Evolutionary conservation across 371 early-diverging fungal genomes (phyloP).

Genomic region (Circinella minor): DNA sequence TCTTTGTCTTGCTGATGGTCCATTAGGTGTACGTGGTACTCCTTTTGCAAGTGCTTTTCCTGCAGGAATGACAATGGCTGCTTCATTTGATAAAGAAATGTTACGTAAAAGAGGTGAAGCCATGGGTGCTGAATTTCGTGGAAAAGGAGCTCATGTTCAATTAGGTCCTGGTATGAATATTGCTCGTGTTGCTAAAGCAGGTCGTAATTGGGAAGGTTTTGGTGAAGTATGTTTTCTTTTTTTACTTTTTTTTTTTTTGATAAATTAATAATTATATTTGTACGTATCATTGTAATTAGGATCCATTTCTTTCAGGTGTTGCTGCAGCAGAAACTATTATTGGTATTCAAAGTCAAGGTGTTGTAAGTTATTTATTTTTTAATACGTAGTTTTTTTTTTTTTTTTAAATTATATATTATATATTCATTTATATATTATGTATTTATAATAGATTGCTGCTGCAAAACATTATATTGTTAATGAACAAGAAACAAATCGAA

Average conservation of each 20-base stretch:
- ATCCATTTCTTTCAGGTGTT: slow-evolving; percentile 60
- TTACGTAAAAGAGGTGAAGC: slow-evolving; percentile 49
- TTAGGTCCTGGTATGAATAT: slow-evolving; percentile 44
- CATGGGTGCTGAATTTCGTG: slow-evolving; percentile 59
- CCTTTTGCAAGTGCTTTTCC: slow-evolving; percentile 49
- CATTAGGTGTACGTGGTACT: slow-evolving; percentile 56
- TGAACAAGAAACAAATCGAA: slow-evolving; percentile 51
- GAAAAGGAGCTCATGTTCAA: slow-evolving; percentile 52
- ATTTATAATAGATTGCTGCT: slow-evolving; percentile 43
- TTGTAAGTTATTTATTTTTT: slow-evolving; percentile 26
- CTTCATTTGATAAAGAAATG: slow-evolving; percentile 53
- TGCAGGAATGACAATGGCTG: slow-evolving; percentile 57
- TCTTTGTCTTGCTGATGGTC: slow-evolving; percentile 59
- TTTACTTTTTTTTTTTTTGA: background rate
- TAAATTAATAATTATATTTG: background rate
- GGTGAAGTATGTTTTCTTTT: slow-evolving; percentile 37
- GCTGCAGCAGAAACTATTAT: slow-evolving; percentile 33
- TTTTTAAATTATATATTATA: too few relatives aligned
- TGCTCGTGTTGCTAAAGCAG: slow-evolving; percentile 23
- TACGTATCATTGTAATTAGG: slow-evolving; percentile 22
- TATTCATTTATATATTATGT: background rate
- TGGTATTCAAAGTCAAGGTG: slow-evolving; percentile 49
- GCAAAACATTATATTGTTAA: slow-evolving; percentile 60
- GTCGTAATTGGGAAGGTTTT: slow-evolving; percentile 64
- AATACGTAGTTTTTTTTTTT: too few relatives aligned